Percentiles rank a stretch among this genome's conserved stretches.
Evolutionary conservation across 495 filamentous ascomycete genomes (phyloP).

Genomic region (Penicillium taxi): DNA sequence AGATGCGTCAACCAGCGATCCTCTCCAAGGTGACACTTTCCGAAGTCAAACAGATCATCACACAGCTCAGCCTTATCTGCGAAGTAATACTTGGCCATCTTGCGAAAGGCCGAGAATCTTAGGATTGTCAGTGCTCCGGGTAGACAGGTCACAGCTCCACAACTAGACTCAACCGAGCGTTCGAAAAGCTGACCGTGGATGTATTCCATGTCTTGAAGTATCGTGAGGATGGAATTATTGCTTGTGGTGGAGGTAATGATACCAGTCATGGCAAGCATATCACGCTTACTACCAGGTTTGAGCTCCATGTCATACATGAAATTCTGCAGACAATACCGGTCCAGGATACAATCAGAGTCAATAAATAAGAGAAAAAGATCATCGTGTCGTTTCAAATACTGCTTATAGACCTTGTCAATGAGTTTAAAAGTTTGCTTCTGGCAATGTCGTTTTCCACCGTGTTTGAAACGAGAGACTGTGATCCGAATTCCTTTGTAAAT

Average conservation of each 20-base stretch:
- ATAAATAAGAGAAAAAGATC: conserved; percentile 96
- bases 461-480: conserved; percentile 87
- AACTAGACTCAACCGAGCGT: conserved; percentile 90
- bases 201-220: conserved; percentile 97
- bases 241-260: conserved; percentile 92
- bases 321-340: conserved; percentile 89
- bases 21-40: conserved; percentile 91
- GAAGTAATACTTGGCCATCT: conserved; percentile 99
- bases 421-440: conserved; percentile 93
- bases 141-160: conserved; percentile 90
- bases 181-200: conserved; percentile 97
- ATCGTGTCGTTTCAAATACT: conserved; percentile 83
- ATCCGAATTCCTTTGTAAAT: conserved; percentile 73
- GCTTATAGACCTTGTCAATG: conserved; percentile 86
- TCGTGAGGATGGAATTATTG: conserved; percentile 81
- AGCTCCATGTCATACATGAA: conserved; percentile 99
- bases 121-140: conserved; percentile 92
- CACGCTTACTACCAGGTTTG: conserved; percentile 83
- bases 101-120: conserved; percentile 90
- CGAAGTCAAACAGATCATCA: conserved; percentile 93
- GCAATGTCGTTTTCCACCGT: conserved; percentile 89
- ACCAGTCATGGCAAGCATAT: conserved; percentile 97
- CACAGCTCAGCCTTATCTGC: conserved; percentile 95
- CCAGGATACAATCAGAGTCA: conserved; percentile 95
- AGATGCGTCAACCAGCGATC: conserved; percentile 97